A percentile compares a stretch with the other conserved stretches of the same genome.
These are phyloP conservation scores for Polytolypa hystricis DNA, from an alignment of 2,329 filamentous ascomycete species.

Conservation along the genomic window DNA sequence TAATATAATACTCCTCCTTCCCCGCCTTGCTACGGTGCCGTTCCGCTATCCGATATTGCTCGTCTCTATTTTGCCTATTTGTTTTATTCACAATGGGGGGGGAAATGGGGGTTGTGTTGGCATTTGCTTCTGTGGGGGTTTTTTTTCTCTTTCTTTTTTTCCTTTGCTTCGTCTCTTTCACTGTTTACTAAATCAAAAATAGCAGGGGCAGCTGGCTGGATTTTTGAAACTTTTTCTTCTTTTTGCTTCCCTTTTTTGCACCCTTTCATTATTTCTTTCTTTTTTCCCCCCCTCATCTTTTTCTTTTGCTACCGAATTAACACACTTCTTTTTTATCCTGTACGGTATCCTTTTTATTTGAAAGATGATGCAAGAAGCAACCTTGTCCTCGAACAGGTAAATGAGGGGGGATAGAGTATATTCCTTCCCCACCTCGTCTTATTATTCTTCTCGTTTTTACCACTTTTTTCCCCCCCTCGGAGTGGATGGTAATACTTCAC, in stretches of 20 bases:
- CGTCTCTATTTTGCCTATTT: background rate
- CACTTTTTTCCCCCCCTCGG: conserved; percentile 9
- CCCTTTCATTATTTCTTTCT: conserved; percentile 11
- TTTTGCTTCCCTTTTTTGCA: background rate
- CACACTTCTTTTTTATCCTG: background rate
- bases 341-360: background rate
- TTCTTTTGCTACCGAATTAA: conserved; percentile 4
- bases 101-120: conserved; percentile 1
- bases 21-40: no score
- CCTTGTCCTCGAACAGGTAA: no score
- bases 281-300: conserved; percentile 12
- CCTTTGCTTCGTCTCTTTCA: conserved; percentile 12
- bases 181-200: conserved; percentile 4
- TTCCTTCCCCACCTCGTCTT: background rate
- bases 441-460: conserved; percentile 6
- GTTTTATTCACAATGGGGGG: background rate
- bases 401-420: no score
- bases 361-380: background rate
- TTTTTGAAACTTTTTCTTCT: no score
- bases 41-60: background rate
- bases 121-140: conserved; percentile 2
- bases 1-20: no score
- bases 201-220: no score
- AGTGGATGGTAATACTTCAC: no score
- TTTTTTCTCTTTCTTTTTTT: conserved; percentile 1